These are phyloP conservation scores for Periglandula ipomoeae DNA, from an alignment of 2,329 filamentous ascomycete genomes.

Conservation along the genomic window DNA sequence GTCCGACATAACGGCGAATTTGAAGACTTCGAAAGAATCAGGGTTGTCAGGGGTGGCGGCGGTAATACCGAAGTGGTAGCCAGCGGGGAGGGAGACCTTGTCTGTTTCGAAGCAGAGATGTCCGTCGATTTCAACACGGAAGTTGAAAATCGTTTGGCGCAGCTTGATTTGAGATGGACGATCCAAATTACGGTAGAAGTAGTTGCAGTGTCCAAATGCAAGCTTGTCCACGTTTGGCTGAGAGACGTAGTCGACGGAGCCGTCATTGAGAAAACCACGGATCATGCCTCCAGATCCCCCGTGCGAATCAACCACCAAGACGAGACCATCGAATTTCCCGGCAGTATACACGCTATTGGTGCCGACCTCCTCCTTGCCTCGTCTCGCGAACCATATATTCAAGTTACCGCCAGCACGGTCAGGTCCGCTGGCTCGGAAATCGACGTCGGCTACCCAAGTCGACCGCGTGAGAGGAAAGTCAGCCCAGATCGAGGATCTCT, in stretches of 20 bases:
- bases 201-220: constrained; percentile 88
- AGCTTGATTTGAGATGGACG: constrained; percentile 73
- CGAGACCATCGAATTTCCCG: constrained; percentile 81
- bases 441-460: constrained; percentile 76
- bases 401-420: constrained; percentile 83
- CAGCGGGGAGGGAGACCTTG: constrained; percentile 67
- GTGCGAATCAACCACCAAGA: constrained; percentile 75
- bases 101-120: constrained; percentile 73
- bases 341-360: constrained; percentile 77
- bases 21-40: constrained; percentile 91
- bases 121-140: constrained; percentile 76
- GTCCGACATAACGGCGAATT: constrained; percentile 64
- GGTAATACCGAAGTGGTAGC: constrained; percentile 79
- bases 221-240: constrained; percentile 73
- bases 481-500: constrained; percentile 75
- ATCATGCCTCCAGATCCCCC: constrained; percentile 70
- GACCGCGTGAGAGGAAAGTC: constrained; percentile 50
- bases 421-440: constrained; percentile 79
- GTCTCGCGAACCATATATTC: constrained; percentile 81
- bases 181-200: constrained; percentile 85
- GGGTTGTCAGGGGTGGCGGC: constrained; percentile 85
- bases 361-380: constrained; percentile 56
- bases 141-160: constrained; percentile 50
- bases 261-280: constrained; percentile 90
- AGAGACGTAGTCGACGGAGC: constrained; percentile 65